Conservation (phyloP, 208 protist species). For the Trichomonas vaginalis region DNA sequence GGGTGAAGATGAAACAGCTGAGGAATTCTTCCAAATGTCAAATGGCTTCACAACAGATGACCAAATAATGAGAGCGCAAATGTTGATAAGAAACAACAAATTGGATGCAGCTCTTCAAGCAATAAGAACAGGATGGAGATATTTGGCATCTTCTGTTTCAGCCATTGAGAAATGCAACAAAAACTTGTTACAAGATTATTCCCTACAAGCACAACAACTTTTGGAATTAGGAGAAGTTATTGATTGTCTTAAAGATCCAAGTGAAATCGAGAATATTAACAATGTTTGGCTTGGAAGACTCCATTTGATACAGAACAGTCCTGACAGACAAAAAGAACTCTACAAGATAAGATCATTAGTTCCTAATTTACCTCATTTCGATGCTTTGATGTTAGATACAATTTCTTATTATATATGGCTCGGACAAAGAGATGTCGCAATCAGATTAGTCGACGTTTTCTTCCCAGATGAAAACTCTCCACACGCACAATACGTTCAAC, state of each 20-base stretch:
- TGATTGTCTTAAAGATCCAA: neutral
- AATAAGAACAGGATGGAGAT: neutral
- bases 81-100: neutral
- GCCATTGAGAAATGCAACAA: neutral
- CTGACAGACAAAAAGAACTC: neutral
- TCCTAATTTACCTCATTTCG: neutral
- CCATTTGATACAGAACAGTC: neutral
- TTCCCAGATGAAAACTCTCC: neutral
- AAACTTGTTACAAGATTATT: neutral
- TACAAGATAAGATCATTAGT: neutral
- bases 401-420: conserved; percentile 17
- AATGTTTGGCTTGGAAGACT: neutral
- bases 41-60: neutral
- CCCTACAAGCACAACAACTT: neutral
- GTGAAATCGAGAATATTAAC: neutral
- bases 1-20: neutral
- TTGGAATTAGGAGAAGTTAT: neutral
- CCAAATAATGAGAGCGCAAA: neutral
- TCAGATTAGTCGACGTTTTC: neutral
- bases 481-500: neutral
- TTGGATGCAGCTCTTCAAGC: neutral
- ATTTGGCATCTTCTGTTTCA: neutral
- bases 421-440: neutral
- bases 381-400: neutral
- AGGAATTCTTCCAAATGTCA: neutral